Percentiles rank a stretch among this genome's conserved stretches.
Evolutionary conservation across 2,329 filamentous ascomycete genomes (phyloP).

Genomic region (Tolypocladium paradoxum): DNA sequence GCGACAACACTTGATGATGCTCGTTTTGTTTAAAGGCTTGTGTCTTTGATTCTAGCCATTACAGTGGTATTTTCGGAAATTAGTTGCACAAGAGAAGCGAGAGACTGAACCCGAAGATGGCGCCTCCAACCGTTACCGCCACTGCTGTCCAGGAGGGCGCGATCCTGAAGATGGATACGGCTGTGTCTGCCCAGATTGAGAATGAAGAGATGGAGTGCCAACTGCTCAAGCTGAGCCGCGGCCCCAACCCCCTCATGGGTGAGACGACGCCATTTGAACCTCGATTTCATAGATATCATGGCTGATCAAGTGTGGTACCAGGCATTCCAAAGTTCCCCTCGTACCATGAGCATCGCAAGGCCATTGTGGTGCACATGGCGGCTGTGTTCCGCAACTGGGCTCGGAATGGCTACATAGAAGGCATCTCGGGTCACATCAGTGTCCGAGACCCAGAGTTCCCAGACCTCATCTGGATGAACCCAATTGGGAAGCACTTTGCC

Average conservation of each 20-base stretch:
- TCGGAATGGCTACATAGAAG: conserved; percentile 17
- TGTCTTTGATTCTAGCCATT: not conserved
- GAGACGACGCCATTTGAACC: not conserved
- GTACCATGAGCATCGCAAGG: conserved; percentile 40
- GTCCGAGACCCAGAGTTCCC: conserved; percentile 54
- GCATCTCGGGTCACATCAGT: conserved; percentile 45
- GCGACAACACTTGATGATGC: not conserved
- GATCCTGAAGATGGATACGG: conserved; percentile 3
- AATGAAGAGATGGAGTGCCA: conserved; percentile 8
- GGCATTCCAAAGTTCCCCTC: conserved; percentile 32
- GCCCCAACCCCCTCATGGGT: conserved; percentile 13
- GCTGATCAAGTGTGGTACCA: conserved; percentile 3
- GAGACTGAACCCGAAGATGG: conserved; percentile 1
- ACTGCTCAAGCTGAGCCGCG: conserved; percentile 10
- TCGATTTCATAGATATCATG: not conserved
- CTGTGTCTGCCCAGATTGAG: not conserved
- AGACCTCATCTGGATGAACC: conserved; percentile 59
- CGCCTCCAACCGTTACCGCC: conserved; percentile 6
- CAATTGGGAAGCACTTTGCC: conserved; percentile 56
- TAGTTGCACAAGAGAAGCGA: not conserved
- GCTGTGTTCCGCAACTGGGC: conserved; percentile 36
- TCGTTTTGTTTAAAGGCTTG: not conserved
- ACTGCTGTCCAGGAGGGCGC: not conserved
- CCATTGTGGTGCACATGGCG: conserved; percentile 57
- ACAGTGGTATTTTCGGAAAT: not conserved